Evolutionary conservation across 108 stramenopile genomes (phyloP), one percentile per base, ranked within the genome.

Genomic region (Nitzschia sp.): DNA sequence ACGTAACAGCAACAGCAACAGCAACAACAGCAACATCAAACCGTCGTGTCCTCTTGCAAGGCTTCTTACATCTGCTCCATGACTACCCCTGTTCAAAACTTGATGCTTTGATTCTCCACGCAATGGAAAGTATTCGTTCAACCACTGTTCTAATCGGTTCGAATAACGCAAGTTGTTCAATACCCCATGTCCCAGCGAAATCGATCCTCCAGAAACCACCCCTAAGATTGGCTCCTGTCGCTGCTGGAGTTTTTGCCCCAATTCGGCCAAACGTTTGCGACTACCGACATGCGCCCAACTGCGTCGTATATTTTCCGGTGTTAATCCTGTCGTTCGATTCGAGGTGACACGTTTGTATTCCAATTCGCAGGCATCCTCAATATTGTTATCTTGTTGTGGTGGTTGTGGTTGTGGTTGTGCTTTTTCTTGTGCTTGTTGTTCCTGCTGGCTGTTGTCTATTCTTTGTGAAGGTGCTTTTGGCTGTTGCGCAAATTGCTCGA

Each of bases 111-210:
- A 38, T 8, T 34, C 8, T 23, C 21, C 19, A 0, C 38, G 38
- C 38, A 82, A 36, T 23, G 85, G 85, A 75, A 69, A 83, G 56
- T 79, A 66, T 28, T 83, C 78, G 45, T 86, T 86, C 72, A 86
- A 67, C 85, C 85, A 86, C 11, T 45, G 15, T 70, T 83, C 80
- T 25, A 86, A 53, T 28, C 68, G 72, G 52, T 74, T 63, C 11
- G 68, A 44, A 47, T 86, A 86, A 8, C 75, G 68, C 8, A 54
- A 21, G 13, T 62, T 27, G 16, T 38, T 46, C 13, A 79, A 53
- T 41, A 41, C 38, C 1, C 85, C 85, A 48, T 86, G 85, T 25
- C 82, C 85, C 54, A 83, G 13, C 0, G 85, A 79, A 9, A 86
- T 86, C 41, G 80, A 81, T 3, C 85, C 85, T 9, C 85, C 85